Evolutionary conservation across 1,139 yeast genomes (phyloP), one percentile per base, ranked within the genome.

Genomic region (Yamadazyma oceani): DNA sequence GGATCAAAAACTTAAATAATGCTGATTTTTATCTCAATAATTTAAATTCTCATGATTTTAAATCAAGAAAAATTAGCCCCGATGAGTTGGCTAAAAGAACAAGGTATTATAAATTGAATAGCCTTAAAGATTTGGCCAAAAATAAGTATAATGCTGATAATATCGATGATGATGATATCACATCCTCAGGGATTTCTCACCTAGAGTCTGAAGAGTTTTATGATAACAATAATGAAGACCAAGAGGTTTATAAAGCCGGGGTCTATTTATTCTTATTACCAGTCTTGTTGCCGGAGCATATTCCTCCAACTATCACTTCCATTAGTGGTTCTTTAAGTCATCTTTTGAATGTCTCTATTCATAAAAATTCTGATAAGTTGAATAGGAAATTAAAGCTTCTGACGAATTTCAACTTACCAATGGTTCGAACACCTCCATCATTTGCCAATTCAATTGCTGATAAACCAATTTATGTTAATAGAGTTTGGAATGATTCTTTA

Each of bases 391-490:
- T 59, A 19, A 64, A 58, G 34, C 54, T 60, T 5, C 43, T 48
- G 21, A 59, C 66, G 2, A 43, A 43, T 31, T 74, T 66, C 47
- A 61, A 62, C 32, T 53, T 78, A 31, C 82, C 82, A 3, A 71
- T 80, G 52, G 80, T 87, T 5, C 69, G 96, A 44, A 77, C 86
- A 0, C 96, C 96, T 1, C 96, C 96, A 1, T 75, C 81, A n/a
- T 74, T 75, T 48, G 87, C 89, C 1, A 69, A 80, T 26, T 78
- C 88, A 0, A 77, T 86, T 7, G 78, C 85, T 3, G 85, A 85
- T 55, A 86, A 85, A 52, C 95, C 96, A 0, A 78, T 89, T 21
- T 85, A 82, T 55, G 87, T 89, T 22, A 85, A 85, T 51, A 74
- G 92, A 41, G 73, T 82, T 3, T 89, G 96, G 96, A 85, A 83